Conservation (phyloP, 805 yeast species). For the Spathaspora arborariae region DNA sequence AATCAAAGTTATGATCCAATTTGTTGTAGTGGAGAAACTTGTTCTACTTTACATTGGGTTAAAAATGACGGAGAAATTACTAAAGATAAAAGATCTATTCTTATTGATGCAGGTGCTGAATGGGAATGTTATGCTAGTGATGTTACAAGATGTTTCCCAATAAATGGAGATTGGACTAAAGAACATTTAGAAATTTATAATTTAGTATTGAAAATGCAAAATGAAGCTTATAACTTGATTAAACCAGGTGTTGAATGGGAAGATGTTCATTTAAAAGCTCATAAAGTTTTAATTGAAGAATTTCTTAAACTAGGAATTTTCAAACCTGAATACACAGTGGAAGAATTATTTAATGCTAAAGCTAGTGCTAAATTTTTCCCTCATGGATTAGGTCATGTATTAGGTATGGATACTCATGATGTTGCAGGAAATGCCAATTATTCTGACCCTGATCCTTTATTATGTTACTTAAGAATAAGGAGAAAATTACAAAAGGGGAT, state of each 20-base stretch:
- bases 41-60: constrained; percentile 88
- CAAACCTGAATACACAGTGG: constrained; percentile 46
- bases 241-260: constrained; percentile 88
- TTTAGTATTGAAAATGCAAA: constrained; percentile 80
- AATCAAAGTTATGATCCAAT: constrained; percentile 89
- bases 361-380: constrained; percentile 83
- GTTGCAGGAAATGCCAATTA: constrained; percentile 88
- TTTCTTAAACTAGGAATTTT: constrained; percentile 77
- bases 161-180: constrained; percentile 81
- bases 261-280: constrained; percentile 75
- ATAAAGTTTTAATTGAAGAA: constrained; percentile 66
- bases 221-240: constrained; percentile 61
- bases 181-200: constrained; percentile 84
- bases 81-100: constrained; percentile 59
- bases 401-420: constrained; percentile 96
- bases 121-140: constrained; percentile 92
- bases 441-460: constrained; percentile 74
- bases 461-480: constrained; percentile 76
- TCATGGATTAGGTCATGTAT: constrained; percentile 90
- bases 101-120: constrained; percentile 97
- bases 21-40: constrained; percentile 89
- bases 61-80: constrained; percentile 58
- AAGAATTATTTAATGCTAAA: constrained; percentile 67
- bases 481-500: constrained; percentile 67
- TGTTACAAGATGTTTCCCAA: constrained; percentile 94